A percentile compares a stretch with the other conserved stretches of the same genome.
phyloP scores from a whole-genome alignment of 23 red algal species.

The Gracilaria vermiculophylla region DNA sequence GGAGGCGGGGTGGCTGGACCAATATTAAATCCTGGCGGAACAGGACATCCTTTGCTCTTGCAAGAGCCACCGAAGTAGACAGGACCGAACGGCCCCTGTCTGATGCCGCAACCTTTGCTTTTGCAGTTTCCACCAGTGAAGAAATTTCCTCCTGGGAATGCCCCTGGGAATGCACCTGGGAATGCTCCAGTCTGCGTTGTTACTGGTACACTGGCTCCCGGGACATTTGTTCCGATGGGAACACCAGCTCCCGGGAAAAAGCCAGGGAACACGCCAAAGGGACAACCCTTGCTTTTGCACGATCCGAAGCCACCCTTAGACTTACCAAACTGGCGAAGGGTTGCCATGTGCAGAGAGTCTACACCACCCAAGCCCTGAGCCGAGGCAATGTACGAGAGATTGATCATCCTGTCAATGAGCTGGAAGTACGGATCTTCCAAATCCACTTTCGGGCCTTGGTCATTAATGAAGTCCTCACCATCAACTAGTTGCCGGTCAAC shows the following conservation, averaged over 20 bases:
- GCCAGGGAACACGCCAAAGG: constrained; percentile 17
- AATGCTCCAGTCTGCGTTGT: no score
- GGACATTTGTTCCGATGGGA: neutral
- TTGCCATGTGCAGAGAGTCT: neutral
- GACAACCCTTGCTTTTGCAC: constrained; percentile 35
- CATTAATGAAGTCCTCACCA: neutral
- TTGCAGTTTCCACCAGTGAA: constrained; percentile 27
- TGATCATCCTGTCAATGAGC: constrained; percentile 14
- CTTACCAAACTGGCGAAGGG: neutral
- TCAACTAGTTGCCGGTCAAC: neutral
- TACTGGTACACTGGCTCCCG: no score
- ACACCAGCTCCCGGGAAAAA: neutral
- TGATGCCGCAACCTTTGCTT: constrained; percentile 26
- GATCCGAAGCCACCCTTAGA: neutral
- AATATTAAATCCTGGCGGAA: constrained; percentile 8
- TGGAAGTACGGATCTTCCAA: constrained; percentile 2
- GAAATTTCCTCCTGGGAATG: neutral
- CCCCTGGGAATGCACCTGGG: neutral
- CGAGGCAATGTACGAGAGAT: neutral
- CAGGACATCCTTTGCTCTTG: constrained; percentile 39
- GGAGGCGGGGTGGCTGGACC: neutral
- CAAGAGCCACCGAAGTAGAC: constrained; percentile 16
- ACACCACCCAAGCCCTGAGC: neutral
- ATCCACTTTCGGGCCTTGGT: neutral
- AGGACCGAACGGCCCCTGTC: neutral